phyloP scores from a whole-genome alignment of 2,329 filamentous ascomycete species.

The Aspergillus sclerotialis region DNA sequence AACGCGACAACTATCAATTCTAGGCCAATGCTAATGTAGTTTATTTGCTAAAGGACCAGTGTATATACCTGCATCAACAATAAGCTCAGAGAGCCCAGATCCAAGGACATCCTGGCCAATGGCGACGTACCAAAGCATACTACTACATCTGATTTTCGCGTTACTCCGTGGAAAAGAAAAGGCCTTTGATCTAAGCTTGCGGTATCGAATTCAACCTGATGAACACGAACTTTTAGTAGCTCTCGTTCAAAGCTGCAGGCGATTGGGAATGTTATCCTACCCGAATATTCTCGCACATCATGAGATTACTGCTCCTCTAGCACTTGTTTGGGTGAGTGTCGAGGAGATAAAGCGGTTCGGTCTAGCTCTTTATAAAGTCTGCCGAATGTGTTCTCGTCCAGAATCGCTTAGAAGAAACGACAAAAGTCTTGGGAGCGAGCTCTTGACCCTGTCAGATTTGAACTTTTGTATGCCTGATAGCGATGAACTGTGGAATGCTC shows the following conservation, averaged over 20 bases:
- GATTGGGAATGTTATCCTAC: conserved; percentile 17
- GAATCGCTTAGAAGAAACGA: neutral
- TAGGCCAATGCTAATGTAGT: too few species aligned
- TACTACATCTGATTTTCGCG: conserved; percentile 20
- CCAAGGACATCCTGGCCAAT: too few species aligned
- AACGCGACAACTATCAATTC: too few species aligned
- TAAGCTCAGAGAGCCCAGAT: too few species aligned
- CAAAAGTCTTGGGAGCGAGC: conserved; percentile 3
- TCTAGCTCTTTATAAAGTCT: conserved; percentile 19
- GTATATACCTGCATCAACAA: too few species aligned
- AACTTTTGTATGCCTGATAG: conserved; percentile 16
- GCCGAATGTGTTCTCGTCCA: conserved; percentile 5
- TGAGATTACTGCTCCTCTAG: conserved; percentile 7
- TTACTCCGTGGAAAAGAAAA: conserved; percentile 9
- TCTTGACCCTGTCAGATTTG: conserved; percentile 14
- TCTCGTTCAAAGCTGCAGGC: conserved; percentile 17
- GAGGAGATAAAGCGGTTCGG: conserved; percentile 24
- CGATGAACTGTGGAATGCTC: conserved; percentile 13
- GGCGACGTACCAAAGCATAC: conserved; percentile 20
- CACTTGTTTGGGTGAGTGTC: conserved; percentile 13
- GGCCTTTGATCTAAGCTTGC: conserved; percentile 6
- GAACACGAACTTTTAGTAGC: conserved; percentile 12
- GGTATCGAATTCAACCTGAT: conserved; percentile 4
- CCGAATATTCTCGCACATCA: conserved; percentile 16
- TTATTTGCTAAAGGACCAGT: too few species aligned